Conservation (phyloP, 352 stramenopile genomes). For the Peronospora belbahrii region DNA sequence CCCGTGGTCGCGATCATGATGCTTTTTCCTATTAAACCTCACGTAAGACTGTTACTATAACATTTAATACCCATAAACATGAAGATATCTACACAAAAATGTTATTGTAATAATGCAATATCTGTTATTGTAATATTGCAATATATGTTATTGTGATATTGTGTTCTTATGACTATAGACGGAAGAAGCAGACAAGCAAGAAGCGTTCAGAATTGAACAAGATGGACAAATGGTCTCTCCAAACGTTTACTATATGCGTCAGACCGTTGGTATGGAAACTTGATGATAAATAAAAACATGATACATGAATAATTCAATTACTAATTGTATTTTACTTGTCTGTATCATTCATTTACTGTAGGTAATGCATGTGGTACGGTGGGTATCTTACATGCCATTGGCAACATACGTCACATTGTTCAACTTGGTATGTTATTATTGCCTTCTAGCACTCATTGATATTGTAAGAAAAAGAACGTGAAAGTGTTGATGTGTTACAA, state of each 20-base stretch:
- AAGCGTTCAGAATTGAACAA: conserved; percentile 58
- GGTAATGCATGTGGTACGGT: conserved; percentile 95
- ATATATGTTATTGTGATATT: conserved; percentile 5
- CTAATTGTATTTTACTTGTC: conserved; percentile 1
- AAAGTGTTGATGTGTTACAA: not conserved
- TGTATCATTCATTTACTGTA: conserved; percentile 13
- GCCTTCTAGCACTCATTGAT: not conserved
- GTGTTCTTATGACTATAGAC: conserved; percentile 27
- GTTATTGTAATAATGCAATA: conserved; percentile 3
- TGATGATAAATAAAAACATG: not conserved
- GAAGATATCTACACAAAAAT: conserved; percentile 2
- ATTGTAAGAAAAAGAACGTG: not conserved
- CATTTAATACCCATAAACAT: not conserved
- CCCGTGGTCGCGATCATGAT: conserved; percentile 91
- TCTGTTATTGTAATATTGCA: conserved; percentile 3
- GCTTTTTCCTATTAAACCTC: conserved; percentile 92
- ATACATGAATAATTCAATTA: conserved; percentile 1
- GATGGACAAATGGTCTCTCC: conserved; percentile 68
- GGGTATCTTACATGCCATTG: conserved; percentile 90
- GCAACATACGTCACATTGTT: conserved; percentile 84
- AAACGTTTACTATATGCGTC: conserved; percentile 88
- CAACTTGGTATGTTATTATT: conserved; percentile 52
- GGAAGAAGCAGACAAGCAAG: conserved; percentile 68
- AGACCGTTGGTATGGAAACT: conserved; percentile 82
- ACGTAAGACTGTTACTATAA: conserved; percentile 40